Evolutionary conservation across 805 yeast genomes (phyloP).

Genomic region (Kuraishia borneana): DNA sequence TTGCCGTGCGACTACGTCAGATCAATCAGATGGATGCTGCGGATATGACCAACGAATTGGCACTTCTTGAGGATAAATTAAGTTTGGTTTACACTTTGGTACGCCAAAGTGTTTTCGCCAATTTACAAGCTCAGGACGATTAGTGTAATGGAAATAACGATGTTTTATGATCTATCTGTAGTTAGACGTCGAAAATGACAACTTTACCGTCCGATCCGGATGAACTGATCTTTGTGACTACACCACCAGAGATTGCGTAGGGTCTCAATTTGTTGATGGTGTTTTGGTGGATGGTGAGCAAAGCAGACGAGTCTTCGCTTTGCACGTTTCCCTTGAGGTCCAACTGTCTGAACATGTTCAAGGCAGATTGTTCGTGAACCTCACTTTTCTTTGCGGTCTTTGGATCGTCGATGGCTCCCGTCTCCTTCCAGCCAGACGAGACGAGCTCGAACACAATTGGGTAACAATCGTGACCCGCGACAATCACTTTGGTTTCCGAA

Average conservation of each 20-base stretch:
- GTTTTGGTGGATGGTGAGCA: conserved; percentile 83
- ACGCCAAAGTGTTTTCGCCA: conserved; percentile 21
- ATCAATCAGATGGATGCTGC: conserved; percentile 17
- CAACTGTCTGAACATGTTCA: conserved; percentile 90
- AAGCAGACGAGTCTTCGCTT: conserved; percentile 28
- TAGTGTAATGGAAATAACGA: not conserved
- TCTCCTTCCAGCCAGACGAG: conserved; percentile 58
- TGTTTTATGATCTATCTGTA: not conserved
- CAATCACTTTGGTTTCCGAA: conserved; percentile 55
- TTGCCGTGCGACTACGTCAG: conserved; percentile 21
- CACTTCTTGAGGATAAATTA: conserved; percentile 28
- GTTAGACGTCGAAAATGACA: conserved; percentile 55
- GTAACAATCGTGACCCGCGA: conserved; percentile 89
- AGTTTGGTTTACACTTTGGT: conserved; percentile 32
- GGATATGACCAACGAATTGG: conserved; percentile 23
- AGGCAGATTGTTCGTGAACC: conserved; percentile 61
- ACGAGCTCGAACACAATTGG: conserved; percentile 59
- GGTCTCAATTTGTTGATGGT: conserved; percentile 62
- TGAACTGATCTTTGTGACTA: conserved; percentile 51
- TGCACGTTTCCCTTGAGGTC: conserved; percentile 81
- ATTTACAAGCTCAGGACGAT: not conserved
- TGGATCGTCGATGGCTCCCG: conserved; percentile 53
- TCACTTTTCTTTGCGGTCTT: conserved; percentile 30
- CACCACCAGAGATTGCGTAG: conserved; percentile 31
- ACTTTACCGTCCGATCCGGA: conserved; percentile 90